These are phyloP conservation scores for Achlya hypogyna DNA, from an alignment of 352 stramenopile genomes.

Conservation along the genomic window DNA sequence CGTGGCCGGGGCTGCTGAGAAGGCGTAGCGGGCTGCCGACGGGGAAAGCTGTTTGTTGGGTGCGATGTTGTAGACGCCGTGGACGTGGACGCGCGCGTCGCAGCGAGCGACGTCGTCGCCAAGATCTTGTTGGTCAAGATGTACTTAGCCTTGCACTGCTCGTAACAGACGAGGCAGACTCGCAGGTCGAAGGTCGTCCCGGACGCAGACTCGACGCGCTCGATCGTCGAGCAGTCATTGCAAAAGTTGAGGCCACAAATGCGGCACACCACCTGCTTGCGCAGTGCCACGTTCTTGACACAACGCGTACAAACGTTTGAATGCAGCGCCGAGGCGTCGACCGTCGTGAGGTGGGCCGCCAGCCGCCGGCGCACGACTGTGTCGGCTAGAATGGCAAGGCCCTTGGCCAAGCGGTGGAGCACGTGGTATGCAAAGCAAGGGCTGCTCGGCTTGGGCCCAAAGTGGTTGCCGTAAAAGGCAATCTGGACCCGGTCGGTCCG, in stretches of 20 bases:
- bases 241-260: slow-evolving; percentile 3
- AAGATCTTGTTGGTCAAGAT: slow-evolving; percentile 6
- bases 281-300: background rate
- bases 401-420: background rate
- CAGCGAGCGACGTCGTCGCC: background rate
- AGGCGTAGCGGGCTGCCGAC: background rate
- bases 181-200: background rate
- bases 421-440: slow-evolving; percentile 1
- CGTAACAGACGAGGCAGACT: slow-evolving; percentile 7
- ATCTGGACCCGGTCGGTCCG: background rate
- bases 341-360: background rate
- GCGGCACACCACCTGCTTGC: slow-evolving; percentile 3
- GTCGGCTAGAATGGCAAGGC: background rate
- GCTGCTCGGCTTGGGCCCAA: slow-evolving; percentile 1
- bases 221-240: slow-evolving; percentile 8
- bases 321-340: background rate
- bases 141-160: slow-evolving; percentile 13
- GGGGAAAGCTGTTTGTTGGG: background rate
- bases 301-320: background rate
- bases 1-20: background rate
- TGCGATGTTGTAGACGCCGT: background rate
- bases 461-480: slow-evolving; percentile 10
- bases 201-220: background rate
- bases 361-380: slow-evolving; percentile 7
- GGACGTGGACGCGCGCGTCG: background rate